Percentiles rank a stretch among this genome's conserved stretches.
These are phyloP conservation scores for Mucor sp. DNA, from an alignment of 371 early-diverging fungal species.

Conservation along the genomic window DNA sequence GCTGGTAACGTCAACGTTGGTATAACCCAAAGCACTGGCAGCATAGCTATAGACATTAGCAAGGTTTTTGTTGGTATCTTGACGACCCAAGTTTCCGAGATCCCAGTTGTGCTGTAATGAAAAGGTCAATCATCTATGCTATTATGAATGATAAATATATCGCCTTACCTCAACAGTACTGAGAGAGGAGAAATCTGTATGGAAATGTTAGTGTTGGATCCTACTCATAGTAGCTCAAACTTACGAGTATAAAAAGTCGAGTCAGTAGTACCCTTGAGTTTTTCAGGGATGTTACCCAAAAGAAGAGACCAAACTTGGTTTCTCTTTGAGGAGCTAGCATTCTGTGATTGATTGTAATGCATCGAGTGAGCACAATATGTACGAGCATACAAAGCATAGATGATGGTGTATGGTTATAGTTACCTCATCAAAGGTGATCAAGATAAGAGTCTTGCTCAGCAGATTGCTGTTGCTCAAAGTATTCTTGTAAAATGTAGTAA, in stretches of 20 bases:
- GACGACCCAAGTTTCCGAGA: constrained; percentile 59
- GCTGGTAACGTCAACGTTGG: constrained; percentile 30
- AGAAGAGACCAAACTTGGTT: constrained; percentile 39
- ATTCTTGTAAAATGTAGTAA: constrained; percentile 22
- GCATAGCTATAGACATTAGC: constrained; percentile 42
- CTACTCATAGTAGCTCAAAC: not conserved
- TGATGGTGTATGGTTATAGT: not conserved
- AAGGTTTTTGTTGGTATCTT: constrained; percentile 41
- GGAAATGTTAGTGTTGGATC: not conserved
- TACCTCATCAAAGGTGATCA: constrained; percentile 39
- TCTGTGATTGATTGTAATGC: not conserved
- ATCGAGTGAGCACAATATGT: too few relatives aligned
- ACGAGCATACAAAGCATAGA: not conserved
- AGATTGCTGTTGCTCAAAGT: constrained; percentile 31
- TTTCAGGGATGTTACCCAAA: constrained; percentile 28
- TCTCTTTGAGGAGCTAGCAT: constrained; percentile 18
- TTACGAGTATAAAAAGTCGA: constrained; percentile 57
- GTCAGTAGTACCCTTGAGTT: constrained; percentile 48
- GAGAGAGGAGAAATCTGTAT: constrained; percentile 48
- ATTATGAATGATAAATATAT: not conserved
- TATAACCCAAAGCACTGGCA: constrained; percentile 32
- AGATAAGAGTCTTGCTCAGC: constrained; percentile 24
- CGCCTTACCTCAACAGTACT: constrained; percentile 51
- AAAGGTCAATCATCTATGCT: not conserved
- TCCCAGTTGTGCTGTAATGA: constrained; percentile 51